phyloP scores from a whole-genome alignment of 2,329 filamentous ascomycete species.

The Xylaria sp. region DNA sequence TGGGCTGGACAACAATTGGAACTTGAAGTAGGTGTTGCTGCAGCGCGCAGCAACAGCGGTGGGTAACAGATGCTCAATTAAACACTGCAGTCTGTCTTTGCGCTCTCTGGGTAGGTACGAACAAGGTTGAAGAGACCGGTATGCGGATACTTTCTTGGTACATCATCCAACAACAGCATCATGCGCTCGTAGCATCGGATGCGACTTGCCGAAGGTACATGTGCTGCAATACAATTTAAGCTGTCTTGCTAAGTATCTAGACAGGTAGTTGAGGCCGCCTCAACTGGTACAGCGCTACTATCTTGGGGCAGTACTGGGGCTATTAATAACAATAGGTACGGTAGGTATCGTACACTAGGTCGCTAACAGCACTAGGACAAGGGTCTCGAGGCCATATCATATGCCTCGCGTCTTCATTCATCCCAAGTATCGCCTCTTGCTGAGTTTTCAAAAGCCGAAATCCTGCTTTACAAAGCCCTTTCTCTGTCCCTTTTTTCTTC shows the following conservation, averaged over 20 bases:
- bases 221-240: not conserved
- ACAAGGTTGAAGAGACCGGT: not conserved
- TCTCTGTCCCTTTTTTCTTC: not conserved
- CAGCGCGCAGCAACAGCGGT: conserved; percentile 19
- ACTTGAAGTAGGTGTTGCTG: conserved; percentile 11
- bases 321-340: not conserved
- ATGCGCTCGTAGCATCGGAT: conserved; percentile 23
- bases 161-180: not conserved
- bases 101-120: no score
- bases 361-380: not conserved
- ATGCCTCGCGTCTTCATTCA: not conserved
- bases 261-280: conserved; percentile 4
- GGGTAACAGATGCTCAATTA: conserved; percentile 31
- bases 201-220: conserved; percentile 27
- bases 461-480: not conserved
- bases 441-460: not conserved
- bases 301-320: no score
- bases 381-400: not conserved
- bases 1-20: conserved; percentile 19
- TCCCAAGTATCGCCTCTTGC: not conserved
- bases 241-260: not conserved
- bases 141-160: conserved; percentile 8
- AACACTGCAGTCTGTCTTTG: conserved; percentile 14
- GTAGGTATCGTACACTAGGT: conserved; percentile 4
- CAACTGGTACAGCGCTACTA: not conserved